Conservation (phyloP, 768 basidiomycete genomes). For the Filobasidium floriforme region DNA sequence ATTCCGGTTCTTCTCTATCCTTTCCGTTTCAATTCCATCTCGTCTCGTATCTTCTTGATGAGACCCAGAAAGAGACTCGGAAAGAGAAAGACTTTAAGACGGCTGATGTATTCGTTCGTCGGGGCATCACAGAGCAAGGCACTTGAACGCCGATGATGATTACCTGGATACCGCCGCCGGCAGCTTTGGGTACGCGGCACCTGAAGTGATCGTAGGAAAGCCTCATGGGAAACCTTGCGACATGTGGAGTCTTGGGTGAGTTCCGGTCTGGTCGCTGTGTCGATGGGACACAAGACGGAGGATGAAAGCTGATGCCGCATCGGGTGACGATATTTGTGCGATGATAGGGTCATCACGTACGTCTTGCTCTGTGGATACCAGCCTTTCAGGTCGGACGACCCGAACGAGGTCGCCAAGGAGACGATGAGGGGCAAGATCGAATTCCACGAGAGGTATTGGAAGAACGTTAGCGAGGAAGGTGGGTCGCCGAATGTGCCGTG, state of each 20-base stretch:
- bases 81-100: not conserved
- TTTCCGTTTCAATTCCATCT: not conserved
- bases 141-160: constrained; percentile 38
- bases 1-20: not conserved
- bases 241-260: constrained; percentile 84
- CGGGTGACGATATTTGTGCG: too few species aligned
- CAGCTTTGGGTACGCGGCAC: constrained; percentile 80
- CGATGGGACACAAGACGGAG: not conserved
- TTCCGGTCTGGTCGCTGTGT: constrained; percentile 12
- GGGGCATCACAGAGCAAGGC: constrained; percentile 45
- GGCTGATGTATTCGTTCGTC: constrained; percentile 51
- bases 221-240: constrained; percentile 91
- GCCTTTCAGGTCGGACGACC: constrained; percentile 81
- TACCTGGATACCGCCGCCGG: constrained; percentile 40
- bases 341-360: constrained; percentile 79
- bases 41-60: too few species aligned
- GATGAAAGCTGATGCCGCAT: not conserved
- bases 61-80: too few species aligned
- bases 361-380: constrained; percentile 91
- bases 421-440: constrained; percentile 76
- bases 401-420: constrained; percentile 66
- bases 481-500: constrained; percentile 20
- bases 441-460: constrained; percentile 93
- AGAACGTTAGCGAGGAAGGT: constrained; percentile 75
- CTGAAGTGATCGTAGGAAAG: constrained; percentile 55